phyloP scores from a whole-genome alignment of 163 green algal genomes.

The Scenedesmus sp. region DNA sequence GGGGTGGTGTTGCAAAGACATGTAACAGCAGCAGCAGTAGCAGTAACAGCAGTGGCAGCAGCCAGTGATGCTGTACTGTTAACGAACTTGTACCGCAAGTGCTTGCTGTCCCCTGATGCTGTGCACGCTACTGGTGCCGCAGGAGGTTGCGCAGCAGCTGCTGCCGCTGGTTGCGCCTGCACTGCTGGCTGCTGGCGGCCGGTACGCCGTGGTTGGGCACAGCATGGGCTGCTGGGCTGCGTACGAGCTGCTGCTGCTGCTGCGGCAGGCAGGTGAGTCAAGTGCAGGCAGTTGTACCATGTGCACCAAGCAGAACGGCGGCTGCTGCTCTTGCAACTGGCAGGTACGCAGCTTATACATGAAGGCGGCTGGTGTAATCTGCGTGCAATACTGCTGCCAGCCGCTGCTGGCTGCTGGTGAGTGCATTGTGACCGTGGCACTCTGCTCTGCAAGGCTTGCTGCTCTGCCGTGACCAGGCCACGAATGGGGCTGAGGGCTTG shows the following conservation, averaged over 20 bases:
- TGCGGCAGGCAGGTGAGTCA: conserved; percentile 30
- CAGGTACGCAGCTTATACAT: neutral
- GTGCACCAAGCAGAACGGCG: too few species aligned
- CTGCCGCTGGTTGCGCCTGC: conserved; percentile 41
- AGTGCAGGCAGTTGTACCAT: neutral
- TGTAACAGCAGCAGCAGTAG: neutral
- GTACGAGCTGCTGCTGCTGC: conserved; percentile 80
- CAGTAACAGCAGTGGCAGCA: neutral
- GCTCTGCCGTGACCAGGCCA: too few species aligned
- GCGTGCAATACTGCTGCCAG: neutral
- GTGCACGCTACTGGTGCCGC: neutral
- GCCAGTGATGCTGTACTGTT: too few species aligned
- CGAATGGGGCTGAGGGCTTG: too few species aligned
- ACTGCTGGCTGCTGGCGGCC: neutral
- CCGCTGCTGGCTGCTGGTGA: too few species aligned
- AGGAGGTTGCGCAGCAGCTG: conserved; percentile 39
- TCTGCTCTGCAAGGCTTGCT: too few species aligned
- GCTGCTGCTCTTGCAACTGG: neutral
- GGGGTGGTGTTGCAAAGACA: too few species aligned
- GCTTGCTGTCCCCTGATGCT: neutral
- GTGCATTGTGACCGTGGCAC: too few species aligned
- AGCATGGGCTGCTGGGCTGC: conserved; percentile 88
- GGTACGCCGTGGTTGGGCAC: conserved; percentile 79
- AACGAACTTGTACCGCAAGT: too few species aligned
- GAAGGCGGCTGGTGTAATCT: neutral